Evolutionary conservation across 331 rosid species (phyloP).

Genomic region (Saraca asoca): DNA sequence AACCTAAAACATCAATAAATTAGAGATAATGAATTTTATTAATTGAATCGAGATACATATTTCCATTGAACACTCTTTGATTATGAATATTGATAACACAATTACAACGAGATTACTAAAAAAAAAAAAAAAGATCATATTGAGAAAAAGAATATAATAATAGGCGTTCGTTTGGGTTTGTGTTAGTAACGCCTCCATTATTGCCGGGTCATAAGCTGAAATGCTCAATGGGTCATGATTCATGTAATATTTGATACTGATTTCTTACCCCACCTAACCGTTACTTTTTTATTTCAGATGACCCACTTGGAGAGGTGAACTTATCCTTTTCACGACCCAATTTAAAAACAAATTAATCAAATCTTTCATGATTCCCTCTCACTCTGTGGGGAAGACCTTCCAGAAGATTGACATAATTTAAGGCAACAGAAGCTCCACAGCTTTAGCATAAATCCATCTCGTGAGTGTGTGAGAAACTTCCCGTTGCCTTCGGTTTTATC

Average conservation of each 20-base stretch:
- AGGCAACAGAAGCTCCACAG: slow-evolving; percentile 33
- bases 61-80: too few relatives aligned
- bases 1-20: too few relatives aligned
- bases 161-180: slow-evolving; percentile 19
- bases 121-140: too few relatives aligned
- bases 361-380: slow-evolving; percentile 33
- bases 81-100: not conserved
- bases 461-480: slow-evolving; percentile 30
- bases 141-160: not conserved
- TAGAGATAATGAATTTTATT: too few relatives aligned
- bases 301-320: slow-evolving; percentile 41
- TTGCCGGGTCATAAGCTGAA: slow-evolving; percentile 40
- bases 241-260: slow-evolving; percentile 43
- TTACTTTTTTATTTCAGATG: slow-evolving; percentile 39
- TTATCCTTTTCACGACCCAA: slow-evolving; percentile 44
- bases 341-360: slow-evolving; percentile 14
- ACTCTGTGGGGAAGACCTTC: slow-evolving; percentile 44
- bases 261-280: slow-evolving; percentile 55
- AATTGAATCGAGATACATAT: too few relatives aligned
- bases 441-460: slow-evolving; percentile 36
- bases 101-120: too few relatives aligned
- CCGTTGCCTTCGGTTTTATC: not conserved
- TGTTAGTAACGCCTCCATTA: slow-evolving; percentile 34
- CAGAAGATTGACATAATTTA: slow-evolving; percentile 50
- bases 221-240: slow-evolving; percentile 43